Percentiles rank a stretch among this genome's conserved stretches.
Evolutionary conservation across 2,329 filamentous ascomycete genomes (phyloP).

Genomic region (Talaromyces sp.): DNA sequence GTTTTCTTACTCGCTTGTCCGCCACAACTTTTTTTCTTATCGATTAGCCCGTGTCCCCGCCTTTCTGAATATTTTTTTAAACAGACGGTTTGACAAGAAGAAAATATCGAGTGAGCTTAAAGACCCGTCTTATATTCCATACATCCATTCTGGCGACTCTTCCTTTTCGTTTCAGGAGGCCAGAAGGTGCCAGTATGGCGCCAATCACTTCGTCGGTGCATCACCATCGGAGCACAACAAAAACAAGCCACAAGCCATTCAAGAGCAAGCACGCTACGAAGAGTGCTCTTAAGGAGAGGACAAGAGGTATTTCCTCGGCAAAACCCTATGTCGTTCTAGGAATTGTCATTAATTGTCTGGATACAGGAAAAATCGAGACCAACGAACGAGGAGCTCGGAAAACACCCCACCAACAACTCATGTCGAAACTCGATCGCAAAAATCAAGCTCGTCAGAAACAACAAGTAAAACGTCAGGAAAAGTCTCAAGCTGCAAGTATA

Average conservation of each 20-base stretch:
- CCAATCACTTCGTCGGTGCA: slow-evolving; percentile 49
- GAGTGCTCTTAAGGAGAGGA: slow-evolving; percentile 72
- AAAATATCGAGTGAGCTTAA: background rate
- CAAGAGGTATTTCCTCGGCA: slow-evolving; percentile 61
- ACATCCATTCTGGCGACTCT: slow-evolving; percentile 48
- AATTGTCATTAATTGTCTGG: background rate
- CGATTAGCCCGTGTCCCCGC: slow-evolving; percentile 13
- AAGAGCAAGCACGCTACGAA: slow-evolving; percentile 91
- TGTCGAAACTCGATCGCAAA: slow-evolving; percentile 92
- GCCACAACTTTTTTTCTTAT: slow-evolving; percentile 25
- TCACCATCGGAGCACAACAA: slow-evolving; percentile 90
- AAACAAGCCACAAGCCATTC: slow-evolving; percentile 80
- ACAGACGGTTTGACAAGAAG: background rate
- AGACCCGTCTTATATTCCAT: slow-evolving; percentile 2
- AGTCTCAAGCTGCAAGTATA: slow-evolving; percentile 70
- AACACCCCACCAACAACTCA: slow-evolving; percentile 90
- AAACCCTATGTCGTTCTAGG: background rate
- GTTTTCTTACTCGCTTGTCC: slow-evolving; percentile 31
- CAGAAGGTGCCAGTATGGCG: slow-evolving; percentile 63
- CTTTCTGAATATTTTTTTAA: slow-evolving; percentile 21
- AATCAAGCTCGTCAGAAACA: slow-evolving; percentile 93
- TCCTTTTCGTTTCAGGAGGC: slow-evolving; percentile 81
- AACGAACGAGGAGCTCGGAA: slow-evolving; percentile 67
- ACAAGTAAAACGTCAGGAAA: slow-evolving; percentile 74
- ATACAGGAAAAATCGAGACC: slow-evolving; percentile 66